These are phyloP conservation scores for Fusarium begoniae DNA, from an alignment of 2,329 filamentous ascomycete genomes.

Conservation along the genomic window DNA sequence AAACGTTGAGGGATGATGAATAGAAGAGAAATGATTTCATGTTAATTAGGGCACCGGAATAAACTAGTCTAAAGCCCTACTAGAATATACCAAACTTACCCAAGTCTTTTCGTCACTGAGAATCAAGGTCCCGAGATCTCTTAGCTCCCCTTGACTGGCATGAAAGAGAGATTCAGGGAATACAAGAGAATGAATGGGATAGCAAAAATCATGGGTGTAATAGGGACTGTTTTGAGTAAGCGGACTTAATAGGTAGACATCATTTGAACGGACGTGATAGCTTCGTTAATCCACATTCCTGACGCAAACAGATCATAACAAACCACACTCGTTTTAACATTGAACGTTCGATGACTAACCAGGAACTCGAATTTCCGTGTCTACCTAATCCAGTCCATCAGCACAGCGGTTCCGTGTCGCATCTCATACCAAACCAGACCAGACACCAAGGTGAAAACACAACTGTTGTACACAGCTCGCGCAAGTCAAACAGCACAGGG, in stretches of 20 bases:
- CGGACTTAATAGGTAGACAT: not conserved
- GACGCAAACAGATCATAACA: conserved; percentile 1
- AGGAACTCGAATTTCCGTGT: conserved; percentile 41
- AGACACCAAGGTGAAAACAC: conserved; percentile 35
- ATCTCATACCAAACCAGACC: conserved; percentile 26
- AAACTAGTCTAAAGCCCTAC: not conserved
- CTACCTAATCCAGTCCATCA: conserved; percentile 45
- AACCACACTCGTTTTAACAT: not conserved
- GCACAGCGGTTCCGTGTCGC: conserved; percentile 38
- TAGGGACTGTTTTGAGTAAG: not conserved
- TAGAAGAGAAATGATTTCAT: not conserved
- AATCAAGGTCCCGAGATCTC: not conserved
- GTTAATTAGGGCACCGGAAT: not conserved
- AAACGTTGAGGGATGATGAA: not conserved
- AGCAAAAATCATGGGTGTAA: not conserved
- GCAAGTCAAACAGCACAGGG: conserved; percentile 31
- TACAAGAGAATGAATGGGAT: not conserved
- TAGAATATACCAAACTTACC: not conserved
- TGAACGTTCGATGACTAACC: conserved; percentile 23
- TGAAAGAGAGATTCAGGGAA: not conserved
- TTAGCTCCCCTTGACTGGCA: not conserved
- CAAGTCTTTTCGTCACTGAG: not conserved
- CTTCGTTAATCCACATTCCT: conserved; percentile 21
- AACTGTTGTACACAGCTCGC: conserved; percentile 41
- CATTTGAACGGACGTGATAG: not conserved